These are phyloP conservation scores for Colletotrichum sojae DNA, from an alignment of 2,329 filamentous ascomycete genomes.

Conservation along the genomic window DNA sequence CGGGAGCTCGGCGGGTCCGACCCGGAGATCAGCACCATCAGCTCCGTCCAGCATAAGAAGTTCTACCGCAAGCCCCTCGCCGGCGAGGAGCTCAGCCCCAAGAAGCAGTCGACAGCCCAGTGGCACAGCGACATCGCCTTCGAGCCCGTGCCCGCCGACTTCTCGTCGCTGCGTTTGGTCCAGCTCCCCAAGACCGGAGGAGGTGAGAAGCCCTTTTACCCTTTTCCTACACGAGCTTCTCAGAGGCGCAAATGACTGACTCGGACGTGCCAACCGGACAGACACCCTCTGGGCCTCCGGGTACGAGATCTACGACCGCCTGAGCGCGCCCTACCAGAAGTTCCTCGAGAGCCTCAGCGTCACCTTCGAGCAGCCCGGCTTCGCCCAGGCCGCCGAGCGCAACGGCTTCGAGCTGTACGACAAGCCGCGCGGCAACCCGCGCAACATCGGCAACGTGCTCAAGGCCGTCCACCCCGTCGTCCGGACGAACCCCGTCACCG, in stretches of 20 bases:
- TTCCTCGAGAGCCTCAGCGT: slow-evolving; percentile 68
- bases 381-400: slow-evolving; percentile 52
- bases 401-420: slow-evolving; percentile 51
- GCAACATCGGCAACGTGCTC: slow-evolving; percentile 65
- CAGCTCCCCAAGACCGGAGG: slow-evolving; percentile 70
- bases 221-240: background rate
- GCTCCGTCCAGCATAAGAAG: slow-evolving; percentile 62
- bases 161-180: slow-evolving; percentile 71
- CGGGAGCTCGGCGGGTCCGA: slow-evolving; percentile 67
- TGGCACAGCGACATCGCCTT: slow-evolving; percentile 72
- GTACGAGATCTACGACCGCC: slow-evolving; percentile 72
- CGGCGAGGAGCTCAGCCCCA: slow-evolving; percentile 48
- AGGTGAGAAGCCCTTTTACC: slow-evolving; percentile 3
- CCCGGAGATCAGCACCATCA: slow-evolving; percentile 72
- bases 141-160: slow-evolving; percentile 72
- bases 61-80: slow-evolving; percentile 47
- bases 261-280: background rate
- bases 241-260: background rate
- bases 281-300: slow-evolving; percentile 75
- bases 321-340: slow-evolving; percentile 63
- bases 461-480: slow-evolving; percentile 68
- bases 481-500: slow-evolving; percentile 73
- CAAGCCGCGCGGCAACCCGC: slow-evolving; percentile 50
- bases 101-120: slow-evolving; percentile 48
- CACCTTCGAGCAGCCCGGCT: slow-evolving; percentile 57